These are phyloP conservation scores for Paecilomyces fulvus DNA, from an alignment of 2,329 filamentous ascomycete species.

Conservation along the genomic window DNA sequence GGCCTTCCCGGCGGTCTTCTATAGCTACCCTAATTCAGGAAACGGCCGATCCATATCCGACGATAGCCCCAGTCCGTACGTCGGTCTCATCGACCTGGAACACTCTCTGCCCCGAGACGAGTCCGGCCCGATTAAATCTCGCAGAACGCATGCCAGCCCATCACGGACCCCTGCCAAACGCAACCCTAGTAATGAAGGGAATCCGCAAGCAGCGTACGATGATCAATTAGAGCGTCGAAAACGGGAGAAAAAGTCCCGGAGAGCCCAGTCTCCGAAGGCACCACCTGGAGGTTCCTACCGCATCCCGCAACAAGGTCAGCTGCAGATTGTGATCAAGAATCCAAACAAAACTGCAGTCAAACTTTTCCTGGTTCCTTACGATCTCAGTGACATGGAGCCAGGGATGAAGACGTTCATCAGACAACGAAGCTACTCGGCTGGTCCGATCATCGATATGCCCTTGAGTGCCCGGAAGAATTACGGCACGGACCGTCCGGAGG, in stretches of 20 bases:
- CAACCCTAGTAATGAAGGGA: constrained; percentile 4
- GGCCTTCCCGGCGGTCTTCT: constrained; percentile 90
- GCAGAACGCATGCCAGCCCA: constrained; percentile 29
- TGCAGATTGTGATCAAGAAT: constrained; percentile 97
- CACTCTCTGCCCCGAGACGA: constrained; percentile 57
- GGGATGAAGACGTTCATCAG: constrained; percentile 94
- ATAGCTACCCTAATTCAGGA: constrained; percentile 70
- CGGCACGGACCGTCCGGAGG: constrained; percentile 47
- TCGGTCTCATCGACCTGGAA: constrained; percentile 85
- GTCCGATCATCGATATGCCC: constrained; percentile 70
- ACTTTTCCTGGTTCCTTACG: constrained; percentile 87
- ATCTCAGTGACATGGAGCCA: constrained; percentile 82
- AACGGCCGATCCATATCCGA: constrained; percentile 57
- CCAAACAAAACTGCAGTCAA: constrained; percentile 98
- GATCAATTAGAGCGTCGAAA: constrained; percentile 33
- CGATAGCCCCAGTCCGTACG: constrained; percentile 91
- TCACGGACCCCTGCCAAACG: constrained; percentile 6
- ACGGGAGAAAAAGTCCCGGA: constrained; percentile 51
- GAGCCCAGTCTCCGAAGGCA: constrained; percentile 52
- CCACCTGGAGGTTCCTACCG: constrained; percentile 86
- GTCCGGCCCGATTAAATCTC: constrained; percentile 26
- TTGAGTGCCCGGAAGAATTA: constrained; percentile 32
- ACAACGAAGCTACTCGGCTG: constrained; percentile 85
- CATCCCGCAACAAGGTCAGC: constrained; percentile 84
- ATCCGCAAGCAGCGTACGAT: constrained; percentile 5